Evolutionary conservation across 768 basidiomycete genomes (phyloP), one percentile per base, ranked within the genome.

Genomic region (Calvatia gigantea): DNA sequence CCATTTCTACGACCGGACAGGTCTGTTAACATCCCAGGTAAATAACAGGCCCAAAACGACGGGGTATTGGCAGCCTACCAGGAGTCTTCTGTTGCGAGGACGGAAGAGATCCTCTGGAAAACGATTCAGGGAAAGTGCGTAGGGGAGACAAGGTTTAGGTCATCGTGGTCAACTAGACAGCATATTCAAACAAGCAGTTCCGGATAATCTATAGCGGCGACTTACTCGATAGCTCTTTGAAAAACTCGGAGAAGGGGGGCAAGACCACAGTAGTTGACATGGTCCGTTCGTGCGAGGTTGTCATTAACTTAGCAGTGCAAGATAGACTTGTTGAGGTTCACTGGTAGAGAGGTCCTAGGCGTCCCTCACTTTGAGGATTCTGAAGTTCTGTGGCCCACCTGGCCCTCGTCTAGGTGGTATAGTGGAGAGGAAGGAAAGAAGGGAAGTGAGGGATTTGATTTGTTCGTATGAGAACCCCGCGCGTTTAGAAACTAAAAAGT

Each of bases 111-210:
- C 33, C 32, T 43, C 53, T 23, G 9, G 58, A 55, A 28, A 43
- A 35, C 3, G 58, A 44, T 35, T 54, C 53, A 3, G 51, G 57
- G 25, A 58, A 58, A 14, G 23, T 55, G 15, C 52, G 58, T 19
- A 59, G 54, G 17, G 58, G 53, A 27, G 58, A 48, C 6, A 59
- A 48, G n/a, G 23, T 31, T 49, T 21, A 59, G 21, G 19, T 31
- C 39, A 8, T 56, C 54, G 21, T 48, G 37, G 11, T 41, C 47
- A 2, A 42, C 47, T 56, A 42, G 6, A 5, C 6, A 23, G 19
- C 19, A 3, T 6, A 2, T n/a, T 19, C 19, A 11, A 15, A 11
- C 17, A 21, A 21, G 21, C 11, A 23, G 17, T 42, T 17, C 21
- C 6, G 11, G 8, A 41, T 6, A 23, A 7, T 3, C 19, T 8